Percentiles rank a stretch among this genome's conserved stretches.
phyloP scores from a whole-genome alignment of 2,329 filamentous ascomycete species.

The Orbilia quercus region DNA sequence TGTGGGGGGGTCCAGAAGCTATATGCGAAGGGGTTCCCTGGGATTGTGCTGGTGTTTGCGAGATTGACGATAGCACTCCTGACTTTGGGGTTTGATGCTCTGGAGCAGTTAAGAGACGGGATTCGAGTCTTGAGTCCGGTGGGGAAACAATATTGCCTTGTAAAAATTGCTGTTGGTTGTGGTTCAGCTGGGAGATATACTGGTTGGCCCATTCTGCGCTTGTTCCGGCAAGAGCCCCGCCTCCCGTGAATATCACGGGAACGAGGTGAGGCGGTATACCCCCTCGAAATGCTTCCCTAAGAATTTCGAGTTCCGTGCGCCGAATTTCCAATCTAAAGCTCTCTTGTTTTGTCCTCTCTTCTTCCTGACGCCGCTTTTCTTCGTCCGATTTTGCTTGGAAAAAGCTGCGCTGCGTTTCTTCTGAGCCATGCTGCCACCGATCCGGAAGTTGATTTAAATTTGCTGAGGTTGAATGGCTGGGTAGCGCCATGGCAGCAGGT shows the following conservation, averaged over 20 bases:
- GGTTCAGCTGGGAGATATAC: slow-evolving; percentile 65
- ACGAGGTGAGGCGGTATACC: slow-evolving; percentile 68
- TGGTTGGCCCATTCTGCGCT: slow-evolving; percentile 68
- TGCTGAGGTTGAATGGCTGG: slow-evolving; percentile 60
- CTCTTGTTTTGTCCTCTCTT: slow-evolving; percentile 68
- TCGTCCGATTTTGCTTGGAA: slow-evolving; percentile 67
- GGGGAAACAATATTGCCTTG: slow-evolving; percentile 57
- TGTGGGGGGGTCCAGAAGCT: slow-evolving; percentile 41
- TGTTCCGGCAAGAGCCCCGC: slow-evolving; percentile 65
- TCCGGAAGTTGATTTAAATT: slow-evolving; percentile 57
- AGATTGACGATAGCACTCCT: slow-evolving; percentile 62
- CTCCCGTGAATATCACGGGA: slow-evolving; percentile 69
- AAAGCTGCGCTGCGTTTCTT: slow-evolving; percentile 68
- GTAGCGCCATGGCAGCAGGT: slow-evolving; percentile 67
- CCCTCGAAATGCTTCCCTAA: slow-evolving; percentile 67
- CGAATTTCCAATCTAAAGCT: slow-evolving; percentile 67
- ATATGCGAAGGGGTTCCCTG: slow-evolving; percentile 60
- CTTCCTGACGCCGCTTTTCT: slow-evolving; percentile 68
- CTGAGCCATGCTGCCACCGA: slow-evolving; percentile 66
- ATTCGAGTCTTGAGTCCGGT: slow-evolving; percentile 44
- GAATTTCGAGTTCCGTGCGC: slow-evolving; percentile 68
- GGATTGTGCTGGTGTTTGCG: slow-evolving; percentile 62
- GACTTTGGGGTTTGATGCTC: slow-evolving; percentile 56
- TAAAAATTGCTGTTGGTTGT: slow-evolving; percentile 64
- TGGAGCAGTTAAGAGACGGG: slow-evolving; percentile 56